Evolutionary conservation across 805 yeast genomes (phyloP).

Genomic region (Komagataella phaffii): DNA sequence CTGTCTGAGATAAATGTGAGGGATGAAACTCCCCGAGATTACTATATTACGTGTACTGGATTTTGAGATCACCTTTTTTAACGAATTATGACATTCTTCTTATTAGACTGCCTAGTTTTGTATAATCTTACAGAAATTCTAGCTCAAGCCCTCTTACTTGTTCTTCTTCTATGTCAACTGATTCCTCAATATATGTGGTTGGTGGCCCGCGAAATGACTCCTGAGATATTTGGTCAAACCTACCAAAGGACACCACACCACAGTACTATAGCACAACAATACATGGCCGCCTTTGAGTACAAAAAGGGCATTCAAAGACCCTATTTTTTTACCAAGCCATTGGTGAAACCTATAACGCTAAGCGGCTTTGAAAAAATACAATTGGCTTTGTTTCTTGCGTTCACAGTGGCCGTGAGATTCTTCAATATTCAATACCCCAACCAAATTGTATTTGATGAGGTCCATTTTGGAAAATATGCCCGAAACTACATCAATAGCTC

Average conservation of each 20-base stretch:
- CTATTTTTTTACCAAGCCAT: background rate
- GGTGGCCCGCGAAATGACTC: background rate
- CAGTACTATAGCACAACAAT: background rate
- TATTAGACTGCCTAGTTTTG: background rate
- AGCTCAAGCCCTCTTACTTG: background rate
- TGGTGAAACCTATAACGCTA: slow-evolving; percentile 7
- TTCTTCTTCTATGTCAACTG: background rate
- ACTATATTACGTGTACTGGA: slow-evolving; percentile 6
- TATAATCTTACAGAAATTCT: background rate
- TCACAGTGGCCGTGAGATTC: slow-evolving; percentile 17
- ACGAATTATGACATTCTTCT: background rate
- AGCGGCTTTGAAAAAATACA: slow-evolving; percentile 11
- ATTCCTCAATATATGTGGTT: too few relatives aligned
- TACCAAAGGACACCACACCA: background rate
- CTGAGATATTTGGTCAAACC: background rate
- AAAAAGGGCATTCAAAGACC: background rate
- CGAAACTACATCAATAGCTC: slow-evolving; percentile 37
- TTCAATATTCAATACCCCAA: slow-evolving; percentile 21
- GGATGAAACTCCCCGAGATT: background rate
- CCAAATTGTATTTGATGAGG: slow-evolving; percentile 35
- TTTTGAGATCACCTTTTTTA: slow-evolving; percentile 6
- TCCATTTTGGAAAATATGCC: slow-evolving; percentile 25
- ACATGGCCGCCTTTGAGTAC: background rate
- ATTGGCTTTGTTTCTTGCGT: slow-evolving; percentile 11
- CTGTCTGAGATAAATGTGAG: slow-evolving; percentile 14